phyloP scores from a whole-genome alignment of 2,329 filamentous ascomycete genomes.

The Ophiocordyceps camponoti-leonardi region DNA sequence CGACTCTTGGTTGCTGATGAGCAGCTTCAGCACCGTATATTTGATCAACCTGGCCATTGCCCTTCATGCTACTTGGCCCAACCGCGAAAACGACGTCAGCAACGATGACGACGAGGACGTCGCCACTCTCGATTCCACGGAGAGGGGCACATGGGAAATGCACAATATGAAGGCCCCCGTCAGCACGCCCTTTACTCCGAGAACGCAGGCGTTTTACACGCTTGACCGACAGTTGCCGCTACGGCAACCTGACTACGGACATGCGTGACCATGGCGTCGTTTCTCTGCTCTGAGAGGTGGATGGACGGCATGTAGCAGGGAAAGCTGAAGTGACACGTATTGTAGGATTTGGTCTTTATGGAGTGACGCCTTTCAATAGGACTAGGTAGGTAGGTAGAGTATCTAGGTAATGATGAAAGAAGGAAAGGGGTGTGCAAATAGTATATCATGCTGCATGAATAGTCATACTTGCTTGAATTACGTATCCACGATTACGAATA shows the following conservation, averaged over 20 bases:
- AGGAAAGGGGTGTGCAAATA: no score
- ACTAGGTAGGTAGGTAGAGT: no score
- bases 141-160: slow-evolving; percentile 39
- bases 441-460: no score
- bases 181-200: slow-evolving; percentile 39
- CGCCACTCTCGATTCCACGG: slow-evolving; percentile 15
- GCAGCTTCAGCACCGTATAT: slow-evolving; percentile 35
- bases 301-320: not conserved
- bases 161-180: slow-evolving; percentile 25
- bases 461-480: no score
- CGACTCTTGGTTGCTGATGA: not conserved
- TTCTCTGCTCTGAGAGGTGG: not conserved
- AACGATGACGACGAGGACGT: slow-evolving; percentile 26
- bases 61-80: slow-evolving; percentile 40
- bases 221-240: slow-evolving; percentile 41
- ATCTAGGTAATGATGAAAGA: no score
- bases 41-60: slow-evolving; percentile 39
- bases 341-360: not conserved
- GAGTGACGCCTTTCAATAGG: no score
- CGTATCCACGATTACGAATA: no score
- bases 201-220: slow-evolving; percentile 50
- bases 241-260: slow-evolving; percentile 14
- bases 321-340: not conserved
- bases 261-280: not conserved
- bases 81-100: slow-evolving; percentile 30